These are phyloP conservation scores for Mariannaea elegans DNA, from an alignment of 2,329 filamentous ascomycete species.

Conservation along the genomic window DNA sequence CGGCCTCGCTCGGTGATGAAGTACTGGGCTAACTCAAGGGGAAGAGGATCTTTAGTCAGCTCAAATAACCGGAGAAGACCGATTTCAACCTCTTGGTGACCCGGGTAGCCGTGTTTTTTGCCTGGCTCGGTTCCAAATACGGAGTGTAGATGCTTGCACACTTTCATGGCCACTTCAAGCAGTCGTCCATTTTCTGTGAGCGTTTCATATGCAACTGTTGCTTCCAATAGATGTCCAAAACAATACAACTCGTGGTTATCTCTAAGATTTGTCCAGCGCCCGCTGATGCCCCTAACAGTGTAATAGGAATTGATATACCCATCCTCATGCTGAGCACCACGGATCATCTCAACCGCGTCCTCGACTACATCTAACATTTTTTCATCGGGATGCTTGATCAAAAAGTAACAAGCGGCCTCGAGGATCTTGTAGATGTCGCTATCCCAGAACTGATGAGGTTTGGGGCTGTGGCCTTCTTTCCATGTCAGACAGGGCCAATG, in stretches of 20 bases:
- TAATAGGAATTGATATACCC: slow-evolving; percentile 16
- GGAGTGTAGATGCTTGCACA: neutral
- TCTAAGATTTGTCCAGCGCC: slow-evolving; percentile 11
- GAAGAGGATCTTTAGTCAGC: neutral
- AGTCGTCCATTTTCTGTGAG: neutral
- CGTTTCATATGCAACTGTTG: neutral
- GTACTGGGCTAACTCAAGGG: slow-evolving; percentile 7
- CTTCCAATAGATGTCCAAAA: slow-evolving; percentile 7
- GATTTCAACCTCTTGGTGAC: slow-evolving; percentile 14
- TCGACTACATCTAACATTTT: neutral
- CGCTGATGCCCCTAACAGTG: slow-evolving; percentile 1
- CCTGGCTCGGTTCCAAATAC: neutral
- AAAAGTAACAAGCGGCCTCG: slow-evolving; percentile 11
- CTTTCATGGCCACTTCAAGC: neutral
- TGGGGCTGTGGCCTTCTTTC: neutral
- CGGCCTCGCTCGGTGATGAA: slow-evolving; percentile 9
- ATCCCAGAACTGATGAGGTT: slow-evolving; percentile 16
- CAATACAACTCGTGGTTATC: slow-evolving; percentile 11
- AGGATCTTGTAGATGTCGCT: slow-evolving; percentile 14
- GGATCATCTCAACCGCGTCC: slow-evolving; percentile 8
- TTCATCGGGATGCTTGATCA: slow-evolving; percentile 3
- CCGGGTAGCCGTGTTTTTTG: slow-evolving; percentile 11
- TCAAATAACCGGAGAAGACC: slow-evolving; percentile 5
- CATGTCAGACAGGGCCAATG: slow-evolving; percentile 15
- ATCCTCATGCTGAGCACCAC: slow-evolving; percentile 2